Evolutionary conservation across 495 filamentous ascomycete genomes (phyloP), one percentile per base, ranked within the genome.

Genomic region (Talaromyces nanjingensis): DNA sequence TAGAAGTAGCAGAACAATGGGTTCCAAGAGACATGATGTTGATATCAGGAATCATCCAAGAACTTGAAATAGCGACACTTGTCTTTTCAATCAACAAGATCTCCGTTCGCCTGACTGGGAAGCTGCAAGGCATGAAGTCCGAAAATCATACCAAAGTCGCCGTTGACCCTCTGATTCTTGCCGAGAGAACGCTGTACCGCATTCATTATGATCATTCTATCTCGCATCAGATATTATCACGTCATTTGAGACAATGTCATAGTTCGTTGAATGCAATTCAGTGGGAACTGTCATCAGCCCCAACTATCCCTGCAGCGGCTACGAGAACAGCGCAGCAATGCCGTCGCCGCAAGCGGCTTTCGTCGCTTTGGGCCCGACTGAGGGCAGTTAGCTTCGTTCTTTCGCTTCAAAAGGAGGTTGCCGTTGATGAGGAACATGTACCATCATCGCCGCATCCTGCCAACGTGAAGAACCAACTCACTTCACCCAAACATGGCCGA

Each of bases 361-460:
- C 57, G 16, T 59, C 57, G 20, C 31, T 59, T 22, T 59, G 27
- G 57, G 57, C 57, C 11, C 57, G 57, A 6, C n/a, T 59, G 11
- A 31, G 57, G 31, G 57, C 57, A 18, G 57, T 59, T 4, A 59
- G 29, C 20, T 59, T 59, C 34, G 31, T 59, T 2, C 29, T 59
- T 6, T 31, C 29, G 12, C 57, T 59, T 24, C 57, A 59, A 42
- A 59, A 59, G 22, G 57, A 59, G 20, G 57, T 59, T 14, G 31
- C 20, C 4, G 8, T 16, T 12, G 31, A 57, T 33, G 54, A 42
- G 11, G 34, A 14, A 33, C 31, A 33, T 22, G 57, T 34, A 6
- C 8, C 27, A 33, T 42, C 14, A 42, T 16, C 37, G 37, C 37
- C 31, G 18, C 31, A 22, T 22, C 18, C 20, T 12, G 12, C 25